These are phyloP conservation scores for Dendrobium officinale DNA, from an alignment of 106 monocot species.

Conservation along the genomic window DNA sequence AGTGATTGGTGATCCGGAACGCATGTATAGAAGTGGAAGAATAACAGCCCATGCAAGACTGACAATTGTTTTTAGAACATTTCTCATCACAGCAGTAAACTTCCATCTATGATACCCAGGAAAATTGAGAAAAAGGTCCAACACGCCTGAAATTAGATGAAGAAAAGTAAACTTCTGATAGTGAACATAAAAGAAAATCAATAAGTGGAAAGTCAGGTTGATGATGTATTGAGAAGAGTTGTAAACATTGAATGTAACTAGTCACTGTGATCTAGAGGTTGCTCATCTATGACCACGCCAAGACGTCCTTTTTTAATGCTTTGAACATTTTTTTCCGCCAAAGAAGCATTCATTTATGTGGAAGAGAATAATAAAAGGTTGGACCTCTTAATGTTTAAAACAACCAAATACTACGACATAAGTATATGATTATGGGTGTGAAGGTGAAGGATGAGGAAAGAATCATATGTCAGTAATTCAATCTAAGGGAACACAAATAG, in stretches of 20 bases:
- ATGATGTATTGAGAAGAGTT: background rate
- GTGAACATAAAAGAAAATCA: background rate
- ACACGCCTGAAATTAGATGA: constrained; percentile 45
- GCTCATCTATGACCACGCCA: background rate
- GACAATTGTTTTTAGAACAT: constrained; percentile 68
- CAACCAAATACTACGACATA: background rate
- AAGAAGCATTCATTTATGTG: background rate
- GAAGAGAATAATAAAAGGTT: background rate
- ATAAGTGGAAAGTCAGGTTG: background rate
- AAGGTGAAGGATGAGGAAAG: background rate
- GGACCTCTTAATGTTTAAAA: background rate
- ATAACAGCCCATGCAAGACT: constrained; percentile 72
- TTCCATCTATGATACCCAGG: constrained; percentile 89
- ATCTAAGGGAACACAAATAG: background rate
- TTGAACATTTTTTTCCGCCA: background rate
- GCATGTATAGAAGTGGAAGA: constrained; percentile 66
- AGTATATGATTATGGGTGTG: background rate
- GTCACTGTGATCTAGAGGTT: background rate
- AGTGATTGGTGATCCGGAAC: constrained; percentile 29
- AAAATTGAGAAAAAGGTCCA: constrained; percentile 89
- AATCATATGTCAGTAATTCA: background rate
- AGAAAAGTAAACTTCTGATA: background rate
- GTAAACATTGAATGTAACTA: background rate
- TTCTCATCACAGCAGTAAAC: constrained; percentile 74
- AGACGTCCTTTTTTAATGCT: background rate